Base-by-base conservation (phyloP, 73 alveolate genomes). In the Paramecium caudatum region DNA sequence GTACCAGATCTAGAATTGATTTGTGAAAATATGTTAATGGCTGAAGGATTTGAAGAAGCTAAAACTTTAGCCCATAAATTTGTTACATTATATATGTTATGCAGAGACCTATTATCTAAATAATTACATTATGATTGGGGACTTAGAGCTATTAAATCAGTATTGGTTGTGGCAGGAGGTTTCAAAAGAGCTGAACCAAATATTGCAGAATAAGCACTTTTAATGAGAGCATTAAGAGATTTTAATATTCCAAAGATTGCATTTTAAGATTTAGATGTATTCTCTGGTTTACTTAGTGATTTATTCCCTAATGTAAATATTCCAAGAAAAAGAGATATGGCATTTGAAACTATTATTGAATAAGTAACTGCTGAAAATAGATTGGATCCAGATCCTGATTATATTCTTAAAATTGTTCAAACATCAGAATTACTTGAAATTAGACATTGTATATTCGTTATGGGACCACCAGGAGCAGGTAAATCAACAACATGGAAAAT, bases 21-120 rank as follows among this genome's bases (percentile, higher is more conserved):
- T 96, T 97, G 99, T 87, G 99, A 99, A 95, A 99, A 99, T 98
- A 97, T 98, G 99, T 98, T 98, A 95, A 99, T 99, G 99, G 99
- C 99, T 78, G 99, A 99, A 96, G 99, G 99, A 90, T 99, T 99
- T 97, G 97, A 96, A 62, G 99, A 97, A 46, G 99, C 99, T 30
- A 99, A 99, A 90, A 93, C 94, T 90, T 95, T 99, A 50, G 99
- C 99, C 25, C 91, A 95, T 88, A 99, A 99, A 94, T 99, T 99
- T 98, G 98, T 99, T 39, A 97, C 98, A 47, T 98, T 99, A 88
- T 99, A 99, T 83, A 97, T 98, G 81, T 97, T 99, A 80, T 97
- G 99, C 84, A 97, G 97, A 96, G 99, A 95, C 92, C 93, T 97
- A 39, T 95, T 98, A 70, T 96, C 99, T 43, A 98, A 96, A 91